These are phyloP conservation scores for Clathrospora elynae DNA, from an alignment of 2,329 filamentous ascomycete species.

Conservation along the genomic window DNA sequence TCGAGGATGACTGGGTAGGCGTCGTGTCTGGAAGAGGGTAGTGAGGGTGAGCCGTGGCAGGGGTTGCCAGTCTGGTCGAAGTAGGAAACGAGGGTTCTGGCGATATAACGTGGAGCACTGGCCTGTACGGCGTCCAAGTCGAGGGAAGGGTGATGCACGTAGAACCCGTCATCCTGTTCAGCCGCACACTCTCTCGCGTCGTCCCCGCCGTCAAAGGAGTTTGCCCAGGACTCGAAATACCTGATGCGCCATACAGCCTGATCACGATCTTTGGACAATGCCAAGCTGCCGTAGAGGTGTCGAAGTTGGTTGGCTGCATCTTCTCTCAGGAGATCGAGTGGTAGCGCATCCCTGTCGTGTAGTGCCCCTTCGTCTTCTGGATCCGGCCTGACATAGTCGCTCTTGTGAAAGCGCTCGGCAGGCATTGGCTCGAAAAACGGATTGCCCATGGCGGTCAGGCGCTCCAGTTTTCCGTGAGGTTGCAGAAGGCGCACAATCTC, in stretches of 20 bases:
- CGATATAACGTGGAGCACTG: conserved; percentile 20
- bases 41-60: conserved; percentile 18
- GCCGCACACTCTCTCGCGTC: neutral
- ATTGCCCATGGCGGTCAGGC: conserved; percentile 23
- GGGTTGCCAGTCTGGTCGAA: conserved; percentile 26
- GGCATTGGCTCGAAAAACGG: conserved; percentile 22
- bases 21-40: conserved; percentile 9
- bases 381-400: conserved; percentile 1
- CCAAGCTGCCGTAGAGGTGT: conserved; percentile 9
- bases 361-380: neutral
- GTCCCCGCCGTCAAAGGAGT: conserved; percentile 8
- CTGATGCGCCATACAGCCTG: conserved; percentile 23
- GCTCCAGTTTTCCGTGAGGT: conserved; percentile 21
- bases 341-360: neutral
- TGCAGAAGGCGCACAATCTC: conserved; percentile 30
- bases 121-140: neutral
- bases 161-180: conserved; percentile 10
- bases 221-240: conserved; percentile 22
- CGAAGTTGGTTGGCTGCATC: conserved; percentile 10
- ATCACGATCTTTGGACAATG: conserved; percentile 16
- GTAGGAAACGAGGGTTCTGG: conserved; percentile 28
- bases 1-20: conserved; percentile 25
- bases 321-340: conserved; percentile 6
- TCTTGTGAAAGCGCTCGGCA: conserved; percentile 2
- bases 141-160: conserved; percentile 18